Percentiles rank a stretch among this genome's conserved stretches.
Conservation (phyloP, 2,329 filamentous ascomycete species). For the Reticulascus tulasneorum region DNA sequence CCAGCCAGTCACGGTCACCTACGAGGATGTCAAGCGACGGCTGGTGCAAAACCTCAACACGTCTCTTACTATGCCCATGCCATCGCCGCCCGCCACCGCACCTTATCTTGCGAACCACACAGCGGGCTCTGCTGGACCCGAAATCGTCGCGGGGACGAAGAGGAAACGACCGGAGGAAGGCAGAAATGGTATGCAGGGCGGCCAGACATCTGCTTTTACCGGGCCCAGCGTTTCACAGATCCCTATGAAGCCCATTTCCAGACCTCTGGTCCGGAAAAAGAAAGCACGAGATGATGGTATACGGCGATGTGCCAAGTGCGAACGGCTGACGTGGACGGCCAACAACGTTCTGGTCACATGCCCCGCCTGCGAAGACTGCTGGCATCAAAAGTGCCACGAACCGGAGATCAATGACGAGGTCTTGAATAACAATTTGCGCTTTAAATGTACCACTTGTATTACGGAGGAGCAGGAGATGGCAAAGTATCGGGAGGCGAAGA, state of each 20-base stretch:
- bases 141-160: slow-evolving; percentile 2
- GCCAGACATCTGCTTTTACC: not conserved
- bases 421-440: slow-evolving; percentile 11
- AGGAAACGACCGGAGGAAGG: slow-evolving; percentile 3
- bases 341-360: slow-evolving; percentile 19
- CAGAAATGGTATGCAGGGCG: not conserved
- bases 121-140: not conserved
- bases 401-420: slow-evolving; percentile 11
- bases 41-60: slow-evolving; percentile 10
- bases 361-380: slow-evolving; percentile 16
- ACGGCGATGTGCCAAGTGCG: slow-evolving; percentile 17
- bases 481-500: slow-evolving; percentile 14
- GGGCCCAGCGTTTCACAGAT: not conserved
- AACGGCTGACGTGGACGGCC: slow-evolving; percentile 13
- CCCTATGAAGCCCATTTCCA: slow-evolving; percentile 2
- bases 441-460: slow-evolving; percentile 16
- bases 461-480: slow-evolving; percentile 14
- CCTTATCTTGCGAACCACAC: not conserved
- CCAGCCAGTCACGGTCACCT: not conserved
- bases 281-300: slow-evolving; percentile 9
- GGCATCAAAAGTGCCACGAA: slow-evolving; percentile 21
- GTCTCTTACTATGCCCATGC: slow-evolving; percentile 2
- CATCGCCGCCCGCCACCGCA: not conserved
- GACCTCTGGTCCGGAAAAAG: slow-evolving; percentile 11
- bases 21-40: slow-evolving; percentile 10